Evolutionary conservation across 2,329 filamentous ascomycete species (phyloP).

Genomic region (Fusarium anthophilum): DNA sequence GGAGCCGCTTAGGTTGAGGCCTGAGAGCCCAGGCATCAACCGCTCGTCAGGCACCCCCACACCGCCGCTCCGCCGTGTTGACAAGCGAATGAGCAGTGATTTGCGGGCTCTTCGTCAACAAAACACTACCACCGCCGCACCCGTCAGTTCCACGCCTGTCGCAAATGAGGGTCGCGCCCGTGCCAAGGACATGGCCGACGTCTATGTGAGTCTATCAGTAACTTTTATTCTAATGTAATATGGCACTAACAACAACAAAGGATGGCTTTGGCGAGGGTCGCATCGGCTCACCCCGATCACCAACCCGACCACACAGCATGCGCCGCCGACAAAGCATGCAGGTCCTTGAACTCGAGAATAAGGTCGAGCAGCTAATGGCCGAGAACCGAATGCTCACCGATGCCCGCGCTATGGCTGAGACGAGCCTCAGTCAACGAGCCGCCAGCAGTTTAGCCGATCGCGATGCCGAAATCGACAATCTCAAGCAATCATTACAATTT

Average conservation of each 20-base stretch:
- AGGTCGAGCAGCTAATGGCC: slow-evolving; percentile 82
- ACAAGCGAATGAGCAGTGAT: slow-evolving; percentile 78
- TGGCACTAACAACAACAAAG: slow-evolving; percentile 57
- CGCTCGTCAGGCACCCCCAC: slow-evolving; percentile 57
- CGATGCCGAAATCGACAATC: slow-evolving; percentile 85
- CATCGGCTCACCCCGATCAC: slow-evolving; percentile 87
- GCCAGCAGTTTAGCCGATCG: slow-evolving; percentile 79
- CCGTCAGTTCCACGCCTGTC: slow-evolving; percentile 66
- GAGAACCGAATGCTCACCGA: slow-evolving; percentile 86
- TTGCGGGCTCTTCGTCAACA: slow-evolving; percentile 58
- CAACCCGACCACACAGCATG: slow-evolving; percentile 93
- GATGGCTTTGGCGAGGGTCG: slow-evolving; percentile 93
- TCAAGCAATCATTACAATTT: slow-evolving; percentile 81
- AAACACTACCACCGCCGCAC: slow-evolving; percentile 46
- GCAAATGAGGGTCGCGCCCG: slow-evolving; percentile 89
- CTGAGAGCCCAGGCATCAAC: slow-evolving; percentile 69
- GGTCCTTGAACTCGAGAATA: slow-evolving; percentile 87
- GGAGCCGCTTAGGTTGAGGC: slow-evolving; percentile 64
- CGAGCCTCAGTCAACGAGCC: slow-evolving; percentile 70
- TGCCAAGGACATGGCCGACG: slow-evolving; percentile 87
- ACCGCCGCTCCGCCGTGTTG: slow-evolving; percentile 76
- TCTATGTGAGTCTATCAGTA: slow-evolving; percentile 78
- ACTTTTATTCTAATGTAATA: slow-evolving; percentile 13
- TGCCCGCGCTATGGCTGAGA: slow-evolving; percentile 75
- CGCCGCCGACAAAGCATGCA: slow-evolving; percentile 98